Conservation (phyloP, 345 rosid genomes). For the Rubroshorea leprosula region DNA sequence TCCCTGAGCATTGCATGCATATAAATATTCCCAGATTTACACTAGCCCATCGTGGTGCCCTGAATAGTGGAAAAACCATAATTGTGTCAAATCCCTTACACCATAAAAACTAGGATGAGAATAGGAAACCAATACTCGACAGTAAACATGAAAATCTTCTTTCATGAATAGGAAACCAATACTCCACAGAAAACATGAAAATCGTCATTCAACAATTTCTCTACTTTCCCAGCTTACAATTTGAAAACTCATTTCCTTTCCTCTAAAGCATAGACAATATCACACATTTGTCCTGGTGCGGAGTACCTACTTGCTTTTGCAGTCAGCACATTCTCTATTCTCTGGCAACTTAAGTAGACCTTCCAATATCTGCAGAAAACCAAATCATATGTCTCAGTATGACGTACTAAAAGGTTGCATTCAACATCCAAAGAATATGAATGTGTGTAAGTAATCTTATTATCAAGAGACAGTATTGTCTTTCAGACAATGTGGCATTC, state of each 20-base stretch:
- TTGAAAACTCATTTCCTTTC: background rate
- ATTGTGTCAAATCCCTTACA: conserved; percentile 7
- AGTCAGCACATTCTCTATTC: conserved; percentile 95
- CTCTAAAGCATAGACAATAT: background rate
- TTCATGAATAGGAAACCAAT: too few relatives aligned
- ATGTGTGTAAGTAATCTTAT: too few relatives aligned
- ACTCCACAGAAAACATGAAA: background rate
- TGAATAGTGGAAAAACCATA: conserved; percentile 31
- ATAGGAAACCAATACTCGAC: background rate
- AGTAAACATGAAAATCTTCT: too few relatives aligned
- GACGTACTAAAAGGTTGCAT: background rate
- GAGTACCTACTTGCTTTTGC: conserved; percentile 76
- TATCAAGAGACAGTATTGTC: conserved; percentile 2
- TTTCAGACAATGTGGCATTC: background rate
- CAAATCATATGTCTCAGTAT: conserved; percentile 1
- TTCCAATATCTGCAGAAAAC: conserved; percentile 63
- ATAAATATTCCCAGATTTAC: conserved; percentile 96
- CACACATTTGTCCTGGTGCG: background rate
- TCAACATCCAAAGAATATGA: background rate
- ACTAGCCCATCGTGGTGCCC: conserved; percentile 97
- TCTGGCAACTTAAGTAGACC: conserved; percentile 76
- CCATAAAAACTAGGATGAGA: conserved; percentile 1
- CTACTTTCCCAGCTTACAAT: background rate
- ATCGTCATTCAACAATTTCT: background rate
- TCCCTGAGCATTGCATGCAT: conserved; percentile 95